A percentile compares a stretch with the other conserved stretches of the same genome.
These are phyloP conservation scores for Canna indica DNA, from an alignment of 176 grass and related monocot genomes.

Conservation along the genomic window DNA sequence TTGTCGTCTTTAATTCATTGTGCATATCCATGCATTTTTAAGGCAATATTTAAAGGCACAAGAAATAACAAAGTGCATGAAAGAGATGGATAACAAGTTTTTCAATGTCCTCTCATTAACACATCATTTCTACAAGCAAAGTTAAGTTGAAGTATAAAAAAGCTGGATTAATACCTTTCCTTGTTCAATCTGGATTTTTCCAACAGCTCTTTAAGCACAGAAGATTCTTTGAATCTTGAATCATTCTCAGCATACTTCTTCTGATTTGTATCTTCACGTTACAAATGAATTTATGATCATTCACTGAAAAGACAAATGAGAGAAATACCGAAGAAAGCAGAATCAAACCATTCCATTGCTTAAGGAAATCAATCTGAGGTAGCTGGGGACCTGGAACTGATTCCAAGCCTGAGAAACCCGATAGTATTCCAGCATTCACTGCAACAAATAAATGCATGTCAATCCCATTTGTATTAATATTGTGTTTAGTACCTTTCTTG, in stretches of 20 bases:
- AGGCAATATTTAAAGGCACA: too few relatives aligned
- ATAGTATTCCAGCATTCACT: slow-evolving; percentile 89
- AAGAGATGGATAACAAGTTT: too few relatives aligned
- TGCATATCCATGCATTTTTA: background rate
- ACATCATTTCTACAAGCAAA: too few relatives aligned
- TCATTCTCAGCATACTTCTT: slow-evolving; percentile 85
- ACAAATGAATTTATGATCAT: background rate
- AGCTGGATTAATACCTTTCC: background rate
- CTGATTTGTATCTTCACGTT: slow-evolving; percentile 59
- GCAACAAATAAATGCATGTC: slow-evolving; percentile 19
- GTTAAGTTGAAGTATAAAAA: background rate
- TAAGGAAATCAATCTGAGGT: slow-evolving; percentile 71
- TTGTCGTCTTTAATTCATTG: too few relatives aligned
- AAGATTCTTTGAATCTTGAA: slow-evolving; percentile 59
- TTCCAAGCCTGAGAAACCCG: slow-evolving; percentile 72
- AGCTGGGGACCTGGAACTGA: slow-evolving; percentile 56
- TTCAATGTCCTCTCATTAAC: too few relatives aligned
- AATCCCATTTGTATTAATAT: background rate
- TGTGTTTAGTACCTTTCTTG: too few relatives aligned
- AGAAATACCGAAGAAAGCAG: background rate
- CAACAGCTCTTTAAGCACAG: slow-evolving; percentile 75
- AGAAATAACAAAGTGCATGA: too few relatives aligned
- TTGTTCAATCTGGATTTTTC: slow-evolving; percentile 92
- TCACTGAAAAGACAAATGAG: background rate
- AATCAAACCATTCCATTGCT: slow-evolving; percentile 79